Evolutionary conservation across 179 eudicot species (phyloP).

Genomic region (Amaranthus tricolor): DNA sequence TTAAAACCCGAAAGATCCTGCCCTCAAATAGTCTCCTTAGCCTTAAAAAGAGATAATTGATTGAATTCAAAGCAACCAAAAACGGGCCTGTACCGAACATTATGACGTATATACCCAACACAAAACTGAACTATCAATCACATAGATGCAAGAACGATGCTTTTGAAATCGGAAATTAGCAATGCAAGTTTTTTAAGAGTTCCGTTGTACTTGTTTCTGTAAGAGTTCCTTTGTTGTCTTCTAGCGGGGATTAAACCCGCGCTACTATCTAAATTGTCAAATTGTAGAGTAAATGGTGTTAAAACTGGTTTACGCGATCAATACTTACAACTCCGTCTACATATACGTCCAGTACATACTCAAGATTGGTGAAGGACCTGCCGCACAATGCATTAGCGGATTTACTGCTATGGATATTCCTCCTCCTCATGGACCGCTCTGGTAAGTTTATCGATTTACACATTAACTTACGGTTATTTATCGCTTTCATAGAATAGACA

Average conservation of each 20-base stretch:
- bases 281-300: neutral
- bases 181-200: neutral
- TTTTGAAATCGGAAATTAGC: neutral
- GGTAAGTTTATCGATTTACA: constrained; percentile 37
- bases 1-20: too few relatives aligned
- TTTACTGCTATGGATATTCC: constrained; percentile 76
- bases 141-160: neutral
- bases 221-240: neutral
- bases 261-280: neutral
- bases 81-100: too few relatives aligned
- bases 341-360: constrained; percentile 57
- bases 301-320: neutral
- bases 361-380: constrained; percentile 66
- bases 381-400: constrained; percentile 84
- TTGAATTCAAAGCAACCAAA: too few relatives aligned
- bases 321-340: neutral
- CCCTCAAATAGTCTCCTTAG: too few relatives aligned
- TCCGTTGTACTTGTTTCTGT: neutral
- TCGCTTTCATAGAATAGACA: neutral
- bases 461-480: neutral
- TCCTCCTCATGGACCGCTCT: constrained; percentile 91
- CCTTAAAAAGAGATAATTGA: too few relatives aligned
- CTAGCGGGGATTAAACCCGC: too few relatives aligned
- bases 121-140: too few relatives aligned
- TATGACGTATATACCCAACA: too few relatives aligned